A percentile compares a stretch with the other conserved stretches of the same genome.
Evolutionary conservation across 1,139 yeast genomes (phyloP).

Genomic region (Magnusiomyces paraingens): DNA sequence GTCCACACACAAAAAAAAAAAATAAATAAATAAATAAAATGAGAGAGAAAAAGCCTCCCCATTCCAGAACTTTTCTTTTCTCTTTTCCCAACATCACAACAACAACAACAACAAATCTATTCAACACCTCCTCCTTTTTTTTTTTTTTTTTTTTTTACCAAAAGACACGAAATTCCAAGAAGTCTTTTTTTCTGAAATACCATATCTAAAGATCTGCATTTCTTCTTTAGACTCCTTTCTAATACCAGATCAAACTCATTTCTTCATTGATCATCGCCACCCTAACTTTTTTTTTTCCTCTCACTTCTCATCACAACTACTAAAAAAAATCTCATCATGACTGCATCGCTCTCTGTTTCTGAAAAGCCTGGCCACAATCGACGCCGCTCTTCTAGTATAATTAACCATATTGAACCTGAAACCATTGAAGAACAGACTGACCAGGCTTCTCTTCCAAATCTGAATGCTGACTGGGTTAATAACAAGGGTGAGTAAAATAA

Average conservation of each 20-base stretch:
- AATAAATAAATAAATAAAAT: background rate
- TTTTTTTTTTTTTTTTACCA: too few relatives aligned
- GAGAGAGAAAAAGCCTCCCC: background rate
- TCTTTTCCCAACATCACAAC: too few relatives aligned
- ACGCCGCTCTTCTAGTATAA: conserved; percentile 59
- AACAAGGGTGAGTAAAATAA: conserved; percentile 50
- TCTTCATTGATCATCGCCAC: background rate
- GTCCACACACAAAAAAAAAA: background rate
- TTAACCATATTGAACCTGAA: conserved; percentile 84
- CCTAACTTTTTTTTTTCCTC: background rate
- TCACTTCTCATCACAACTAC: too few relatives aligned
- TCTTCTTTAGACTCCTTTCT: background rate
- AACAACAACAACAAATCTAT: too few relatives aligned
- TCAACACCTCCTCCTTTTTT: too few relatives aligned
- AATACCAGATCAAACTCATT: background rate
- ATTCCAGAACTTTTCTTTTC: too few relatives aligned
- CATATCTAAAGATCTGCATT: too few relatives aligned
- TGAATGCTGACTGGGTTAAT: conserved; percentile 95
- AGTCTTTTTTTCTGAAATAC: too few relatives aligned
- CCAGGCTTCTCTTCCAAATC: conserved; percentile 80
- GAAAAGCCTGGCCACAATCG: conserved; percentile 16
- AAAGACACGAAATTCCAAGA: too few relatives aligned
- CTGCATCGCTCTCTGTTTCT: conserved; percentile 2
- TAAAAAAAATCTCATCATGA: conserved; percentile 1
- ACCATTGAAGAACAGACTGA: conserved; percentile 88